Conservation (phyloP, 257 asterid genomes). For the Nicotiana noctiflora region DNA sequence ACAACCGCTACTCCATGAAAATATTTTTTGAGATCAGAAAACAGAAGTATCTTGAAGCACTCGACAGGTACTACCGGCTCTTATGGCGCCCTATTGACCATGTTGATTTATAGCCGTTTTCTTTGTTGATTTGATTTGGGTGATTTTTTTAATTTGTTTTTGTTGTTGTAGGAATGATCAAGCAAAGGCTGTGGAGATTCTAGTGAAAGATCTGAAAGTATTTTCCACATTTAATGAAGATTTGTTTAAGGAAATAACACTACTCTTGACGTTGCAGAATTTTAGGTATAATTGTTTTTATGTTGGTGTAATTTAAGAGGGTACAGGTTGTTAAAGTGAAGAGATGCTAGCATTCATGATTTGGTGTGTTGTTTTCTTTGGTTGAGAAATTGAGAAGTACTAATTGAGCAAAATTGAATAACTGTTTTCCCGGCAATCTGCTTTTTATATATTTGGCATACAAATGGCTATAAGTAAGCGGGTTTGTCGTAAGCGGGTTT, state of each 20-base stretch:
- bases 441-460: background rate
- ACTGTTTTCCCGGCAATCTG: background rate
- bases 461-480: background rate
- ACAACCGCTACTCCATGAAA: conserved; percentile 48
- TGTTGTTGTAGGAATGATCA: conserved; percentile 34
- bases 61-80: conserved; percentile 34
- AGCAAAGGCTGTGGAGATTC: conserved; percentile 52
- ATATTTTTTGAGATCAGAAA: conserved; percentile 53
- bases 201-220: conserved; percentile 44
- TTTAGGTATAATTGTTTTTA: conserved; percentile 29
- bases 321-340: background rate
- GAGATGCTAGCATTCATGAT: background rate
- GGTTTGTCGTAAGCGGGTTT: too few species aligned
- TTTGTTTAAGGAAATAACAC: conserved; percentile 38
- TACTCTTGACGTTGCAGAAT: conserved; percentile 41
- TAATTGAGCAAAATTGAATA: background rate
- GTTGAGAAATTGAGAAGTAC: background rate
- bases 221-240: conserved; percentile 37
- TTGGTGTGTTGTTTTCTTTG: background rate
- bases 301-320: background rate
- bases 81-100: background rate
- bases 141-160: background rate
- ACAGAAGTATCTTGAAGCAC: conserved; percentile 63
- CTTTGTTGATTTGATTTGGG: background rate
- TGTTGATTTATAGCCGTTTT: background rate